A percentile compares a stretch with the other conserved stretches of the same genome.
Evolutionary conservation across 331 rosid genomes (phyloP).

Genomic region (Ulmus americana): DNA sequence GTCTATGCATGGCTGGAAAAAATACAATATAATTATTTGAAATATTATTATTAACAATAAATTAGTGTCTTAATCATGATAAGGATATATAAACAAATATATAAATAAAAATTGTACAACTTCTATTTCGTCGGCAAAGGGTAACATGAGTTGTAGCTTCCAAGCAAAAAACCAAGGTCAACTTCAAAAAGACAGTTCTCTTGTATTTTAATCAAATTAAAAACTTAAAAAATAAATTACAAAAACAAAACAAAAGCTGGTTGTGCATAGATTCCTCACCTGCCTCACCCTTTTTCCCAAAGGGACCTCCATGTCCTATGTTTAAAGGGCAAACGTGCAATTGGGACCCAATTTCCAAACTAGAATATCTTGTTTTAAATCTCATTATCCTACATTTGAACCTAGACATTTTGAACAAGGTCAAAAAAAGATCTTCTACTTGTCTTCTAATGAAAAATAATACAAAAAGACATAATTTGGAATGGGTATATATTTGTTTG

Average conservation of each 20-base stretch:
- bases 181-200: not conserved
- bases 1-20: not conserved
- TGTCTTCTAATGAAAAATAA: conserved; percentile 6
- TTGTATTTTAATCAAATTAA: conserved; percentile 7
- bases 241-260: not conserved
- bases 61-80: no score
- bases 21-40: not conserved
- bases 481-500: conserved; percentile 1
- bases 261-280: not conserved
- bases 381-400: no score
- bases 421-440: not conserved
- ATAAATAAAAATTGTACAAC: no score
- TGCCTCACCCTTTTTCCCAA: conserved; percentile 2
- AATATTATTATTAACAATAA: no score
- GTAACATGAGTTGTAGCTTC: not conserved
- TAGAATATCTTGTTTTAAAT: not conserved
- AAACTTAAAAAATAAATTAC: not conserved
- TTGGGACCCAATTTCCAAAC: conserved; percentile 7
- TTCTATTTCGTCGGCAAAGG: conserved; percentile 7
- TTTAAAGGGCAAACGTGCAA: conserved; percentile 13
- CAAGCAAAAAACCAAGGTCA: conserved; percentile 15
- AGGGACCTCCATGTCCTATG: conserved; percentile 21
- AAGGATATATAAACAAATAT: no score
- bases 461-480: conserved; percentile 3
- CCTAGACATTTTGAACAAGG: not conserved